Evolutionary conservation across 2,329 filamentous ascomycete genomes (phyloP), one percentile per base, ranked within the genome.

Genomic region (Aspergillus sp.): DNA sequence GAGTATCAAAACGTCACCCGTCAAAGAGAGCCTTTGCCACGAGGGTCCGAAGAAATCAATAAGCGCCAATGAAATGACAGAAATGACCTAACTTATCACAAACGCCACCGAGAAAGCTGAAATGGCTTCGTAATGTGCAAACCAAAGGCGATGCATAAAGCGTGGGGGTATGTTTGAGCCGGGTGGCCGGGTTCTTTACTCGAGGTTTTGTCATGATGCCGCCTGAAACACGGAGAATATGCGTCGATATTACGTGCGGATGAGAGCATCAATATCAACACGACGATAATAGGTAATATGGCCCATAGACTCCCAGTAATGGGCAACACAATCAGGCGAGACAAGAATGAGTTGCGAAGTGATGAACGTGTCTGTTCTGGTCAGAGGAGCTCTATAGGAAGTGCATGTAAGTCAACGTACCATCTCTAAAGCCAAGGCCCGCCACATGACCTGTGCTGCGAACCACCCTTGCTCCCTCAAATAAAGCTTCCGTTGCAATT

Each of bases 371-470:
- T 75, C 69, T 76, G 4, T n/a, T 19, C 25, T n/a, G 62, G 61
- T n/a, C 64, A 15, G 23, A 9, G 41, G 23, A 41, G 11, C 19
- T 13, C 25, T 19, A 28, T 17, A 50, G 22, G 11, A 28, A 57
- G 11, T 25, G 8, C n/a, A n/a, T 13, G 11, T 3, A 9, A 50
- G 13, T 19, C 22, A 52, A 23, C 38, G 15, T 74, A 95, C 93
- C 90, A 69, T 89, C 80, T 47, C 80, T 74, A 72, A 95, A 97
- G 1, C 89, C 90, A 11, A 84, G 82, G 1, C 83, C 83, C 2
- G 93, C 93, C 66, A 97, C 86, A 76, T 97, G 93, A 0, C 92
- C 93, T 60, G 82, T 83, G 70, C 90, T 90, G 65, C 80, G 85
- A 0, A 97, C 91, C 0, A 94, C 85, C 54, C 91, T 83, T 1